Evolutionary conservation across 768 basidiomycete species (phyloP).

Genomic region (Bullera alba): DNA sequence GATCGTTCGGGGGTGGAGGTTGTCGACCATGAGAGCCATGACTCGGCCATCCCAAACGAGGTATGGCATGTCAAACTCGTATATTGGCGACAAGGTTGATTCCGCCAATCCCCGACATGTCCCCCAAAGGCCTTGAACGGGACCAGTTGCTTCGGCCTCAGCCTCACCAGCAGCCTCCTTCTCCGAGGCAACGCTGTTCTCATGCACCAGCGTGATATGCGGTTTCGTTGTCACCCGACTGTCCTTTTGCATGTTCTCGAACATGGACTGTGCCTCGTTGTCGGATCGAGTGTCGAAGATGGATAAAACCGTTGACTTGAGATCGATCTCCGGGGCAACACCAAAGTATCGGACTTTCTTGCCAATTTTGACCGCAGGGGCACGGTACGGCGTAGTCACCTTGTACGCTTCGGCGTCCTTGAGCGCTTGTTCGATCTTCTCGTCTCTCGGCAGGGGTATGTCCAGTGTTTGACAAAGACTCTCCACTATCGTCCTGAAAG

Average conservation of each 20-base stretch:
- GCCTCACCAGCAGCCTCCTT: constrained; percentile 12
- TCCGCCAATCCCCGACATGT: constrained; percentile 51
- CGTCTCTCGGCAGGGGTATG: constrained; percentile 53
- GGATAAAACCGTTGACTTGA: constrained; percentile 51
- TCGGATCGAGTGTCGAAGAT: constrained; percentile 42
- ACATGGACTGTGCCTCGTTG: constrained; percentile 49
- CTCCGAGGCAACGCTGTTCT: constrained; percentile 47
- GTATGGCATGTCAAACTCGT: constrained; percentile 55
- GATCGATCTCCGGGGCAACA: constrained; percentile 65
- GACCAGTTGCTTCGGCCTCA: constrained; percentile 6
- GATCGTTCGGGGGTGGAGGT: constrained; percentile 46
- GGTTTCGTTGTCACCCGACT: constrained; percentile 57
- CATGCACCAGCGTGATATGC: constrained; percentile 83
- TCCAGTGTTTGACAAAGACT: constrained; percentile 54
- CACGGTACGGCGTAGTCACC: constrained; percentile 27
- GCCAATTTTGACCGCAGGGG: constrained; percentile 39
- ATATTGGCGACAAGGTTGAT: constrained; percentile 51
- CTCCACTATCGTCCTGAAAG: constrained; percentile 60
- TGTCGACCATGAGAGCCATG: constrained; percentile 70
- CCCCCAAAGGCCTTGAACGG: constrained; percentile 51
- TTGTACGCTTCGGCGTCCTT: constrained; percentile 51
- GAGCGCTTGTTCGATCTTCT: constrained; percentile 55
- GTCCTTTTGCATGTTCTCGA: constrained; percentile 50
- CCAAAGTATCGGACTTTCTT: constrained; percentile 58
- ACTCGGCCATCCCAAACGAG: constrained; percentile 70